Evolutionary conservation across 1,284 basidiomycete species (phyloP).

Genomic region (Tilletiaria anomala): DNA sequence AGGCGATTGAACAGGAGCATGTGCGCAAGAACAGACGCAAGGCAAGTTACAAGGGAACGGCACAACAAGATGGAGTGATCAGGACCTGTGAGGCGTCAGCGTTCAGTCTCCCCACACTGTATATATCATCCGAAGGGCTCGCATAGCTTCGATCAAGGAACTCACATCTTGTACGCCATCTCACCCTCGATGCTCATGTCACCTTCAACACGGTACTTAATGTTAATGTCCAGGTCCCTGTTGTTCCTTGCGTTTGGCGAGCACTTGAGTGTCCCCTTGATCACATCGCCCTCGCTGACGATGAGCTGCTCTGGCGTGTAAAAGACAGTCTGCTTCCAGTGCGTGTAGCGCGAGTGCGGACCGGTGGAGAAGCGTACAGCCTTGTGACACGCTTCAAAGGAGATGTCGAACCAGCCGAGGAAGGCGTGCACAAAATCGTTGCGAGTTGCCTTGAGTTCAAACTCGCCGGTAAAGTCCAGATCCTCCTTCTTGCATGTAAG

Average conservation of each 20-base stretch:
- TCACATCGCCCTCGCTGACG: conserved; percentile 26
- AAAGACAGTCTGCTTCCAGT: conserved; percentile 40
- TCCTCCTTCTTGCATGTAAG: conserved; percentile 89
- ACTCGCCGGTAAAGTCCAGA: conserved; percentile 67
- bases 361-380: conserved; percentile 52
- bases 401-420: conserved; percentile 97
- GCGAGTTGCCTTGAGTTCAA: conserved; percentile 66
- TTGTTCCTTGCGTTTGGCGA: conserved; percentile 33
- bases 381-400: conserved; percentile 91
- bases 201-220: conserved; percentile 27
- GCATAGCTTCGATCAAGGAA: too few relatives aligned
- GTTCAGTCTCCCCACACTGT: too few relatives aligned
- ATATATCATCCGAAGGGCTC: too few relatives aligned
- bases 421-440: conserved; percentile 90
- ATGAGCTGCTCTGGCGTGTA: conserved; percentile 35
- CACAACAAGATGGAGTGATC: too few relatives aligned
- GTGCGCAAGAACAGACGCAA: too few relatives aligned
- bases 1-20: too few relatives aligned
- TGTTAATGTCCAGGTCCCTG: conserved; percentile 34
- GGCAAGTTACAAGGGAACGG: too few relatives aligned
- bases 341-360: conserved; percentile 37
- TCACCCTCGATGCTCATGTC: conserved; percentile 10
- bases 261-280: conserved; percentile 27
- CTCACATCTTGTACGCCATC: conserved; percentile 39
- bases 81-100: too few relatives aligned